These are phyloP conservation scores for Ophiognomonia clavigignenti-juglandacearum DNA, from an alignment of 2,329 filamentous ascomycete genomes.

Conservation along the genomic window DNA sequence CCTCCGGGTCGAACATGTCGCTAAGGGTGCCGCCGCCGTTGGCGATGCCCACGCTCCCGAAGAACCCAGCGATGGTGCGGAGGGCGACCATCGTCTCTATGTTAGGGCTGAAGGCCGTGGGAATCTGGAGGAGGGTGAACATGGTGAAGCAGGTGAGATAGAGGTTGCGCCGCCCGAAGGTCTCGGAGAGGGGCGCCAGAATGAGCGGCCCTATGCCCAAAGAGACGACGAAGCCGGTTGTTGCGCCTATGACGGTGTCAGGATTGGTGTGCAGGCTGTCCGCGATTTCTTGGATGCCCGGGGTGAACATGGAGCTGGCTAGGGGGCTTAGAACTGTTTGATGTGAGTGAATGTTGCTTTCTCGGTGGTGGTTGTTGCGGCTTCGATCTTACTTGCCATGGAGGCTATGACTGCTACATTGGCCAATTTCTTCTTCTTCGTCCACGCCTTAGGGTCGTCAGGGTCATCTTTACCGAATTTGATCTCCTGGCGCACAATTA, in stretches of 20 bases:
- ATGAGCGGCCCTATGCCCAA: conserved; percentile 10
- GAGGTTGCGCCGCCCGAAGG: conserved; percentile 6
- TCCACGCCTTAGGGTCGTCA: conserved; percentile 8
- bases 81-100: conserved; percentile 11
- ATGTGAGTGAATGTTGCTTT: not conserved
- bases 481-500: conserved; percentile 1
- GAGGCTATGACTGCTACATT: conserved; percentile 13
- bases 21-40: conserved; percentile 13
- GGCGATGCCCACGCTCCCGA: conserved; percentile 13
- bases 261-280: conserved; percentile 5
- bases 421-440: conserved; percentile 8
- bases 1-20: conserved; percentile 13
- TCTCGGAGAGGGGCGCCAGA: conserved; percentile 11
- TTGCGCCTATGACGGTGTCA: conserved; percentile 9
- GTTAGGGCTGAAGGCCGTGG: conserved; percentile 7
- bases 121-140: conserved; percentile 10
- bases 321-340: conserved; percentile 10
- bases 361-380: not conserved
- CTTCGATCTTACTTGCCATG: conserved; percentile 4
- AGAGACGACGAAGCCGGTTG: conserved; percentile 8
- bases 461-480: conserved; percentile 7
- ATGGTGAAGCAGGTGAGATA: conserved; percentile 10
- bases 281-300: conserved; percentile 9
- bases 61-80: conserved; percentile 6
- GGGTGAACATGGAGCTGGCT: conserved; percentile 16